A percentile compares a stretch with the other conserved stretches of the same genome.
Evolutionary conservation across 306 rosid species (phyloP).

Genomic region (Cucurbita argyrosperma): DNA sequence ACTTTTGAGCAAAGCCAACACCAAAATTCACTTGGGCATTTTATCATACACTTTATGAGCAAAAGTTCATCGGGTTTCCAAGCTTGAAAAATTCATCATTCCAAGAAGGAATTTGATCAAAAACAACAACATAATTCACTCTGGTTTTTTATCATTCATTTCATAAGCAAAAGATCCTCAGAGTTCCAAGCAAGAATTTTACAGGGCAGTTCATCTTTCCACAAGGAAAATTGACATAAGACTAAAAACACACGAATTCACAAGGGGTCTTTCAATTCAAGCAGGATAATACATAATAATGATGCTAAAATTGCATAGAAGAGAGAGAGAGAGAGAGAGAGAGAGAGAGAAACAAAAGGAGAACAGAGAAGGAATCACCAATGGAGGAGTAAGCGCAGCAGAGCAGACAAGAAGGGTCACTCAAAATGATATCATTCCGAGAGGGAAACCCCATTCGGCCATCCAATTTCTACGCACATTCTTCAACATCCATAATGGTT

Average conservation of each 20-base stretch:
- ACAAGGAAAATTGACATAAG: background rate
- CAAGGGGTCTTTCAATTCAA: background rate
- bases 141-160: background rate
- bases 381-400: background rate
- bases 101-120: background rate
- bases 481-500: background rate
- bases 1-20: background rate
- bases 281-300: background rate
- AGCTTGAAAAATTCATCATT: background rate
- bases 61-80: background rate
- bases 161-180: background rate
- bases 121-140: background rate
- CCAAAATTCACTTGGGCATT: background rate
- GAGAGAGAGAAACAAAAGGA: background rate
- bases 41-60: background rate
- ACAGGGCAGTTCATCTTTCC: background rate
- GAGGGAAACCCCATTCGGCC: background rate
- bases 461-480: background rate
- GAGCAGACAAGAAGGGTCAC: slow-evolving; percentile 1
- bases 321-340: background rate
- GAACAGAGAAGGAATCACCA: background rate
- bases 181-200: background rate
- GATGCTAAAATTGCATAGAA: background rate
- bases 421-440: background rate
- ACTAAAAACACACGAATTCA: background rate